Evolutionary conservation across 2,329 filamentous ascomycete genomes (phyloP), one percentile per base, ranked within the genome.

Genomic region (Calonectria hawksworthii): DNA sequence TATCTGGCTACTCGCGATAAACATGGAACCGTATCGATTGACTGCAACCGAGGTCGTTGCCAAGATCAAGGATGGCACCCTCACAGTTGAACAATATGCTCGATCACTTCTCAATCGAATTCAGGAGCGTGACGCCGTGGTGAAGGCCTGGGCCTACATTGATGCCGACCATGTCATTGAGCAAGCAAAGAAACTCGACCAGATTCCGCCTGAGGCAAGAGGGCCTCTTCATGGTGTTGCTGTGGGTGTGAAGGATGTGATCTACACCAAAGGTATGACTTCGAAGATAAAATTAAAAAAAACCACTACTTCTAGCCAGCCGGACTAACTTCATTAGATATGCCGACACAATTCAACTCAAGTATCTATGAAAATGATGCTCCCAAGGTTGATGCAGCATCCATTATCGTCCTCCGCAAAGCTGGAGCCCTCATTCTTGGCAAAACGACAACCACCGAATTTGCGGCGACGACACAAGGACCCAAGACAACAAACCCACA

Each of bases 401-500:
- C 84, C 8, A 83, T 91, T 28, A 85, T 83, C 1, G 86, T 87
- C 10, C 83, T 92, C 2, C 86, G 90, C 1, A 80, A 86, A 2
- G 86, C 87, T 2, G 90, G 90, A 1, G 89, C 90, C 2, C 79
- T 90, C 5, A 87, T 93, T 10, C 81, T 92, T 23, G 79, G 79
- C 3, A 80, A 80, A 51, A 74, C 73, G 16, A 90, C 88, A 0
- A 93, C 92, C 0, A 93, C 92, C 0, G 91, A 93, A 79, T 93
- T 93, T 77, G 90, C 92, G 0, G 88, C 89, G 2, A 90, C 87
- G 0, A 86, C 85, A 0, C 82, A 85, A 13, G 91, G 91, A 0
- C 86, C 88, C 0, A 86, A 86, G 63, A 92, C 91, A 0, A 80
- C 83, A 5, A 94, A 94, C 79, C 91, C 92, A 0, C 94, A 95